A percentile compares a stretch with the other conserved stretches of the same genome.
Evolutionary conservation across 108 stramenopile species (phyloP).

Genomic region (Fistulifera pelliculosa): DNA sequence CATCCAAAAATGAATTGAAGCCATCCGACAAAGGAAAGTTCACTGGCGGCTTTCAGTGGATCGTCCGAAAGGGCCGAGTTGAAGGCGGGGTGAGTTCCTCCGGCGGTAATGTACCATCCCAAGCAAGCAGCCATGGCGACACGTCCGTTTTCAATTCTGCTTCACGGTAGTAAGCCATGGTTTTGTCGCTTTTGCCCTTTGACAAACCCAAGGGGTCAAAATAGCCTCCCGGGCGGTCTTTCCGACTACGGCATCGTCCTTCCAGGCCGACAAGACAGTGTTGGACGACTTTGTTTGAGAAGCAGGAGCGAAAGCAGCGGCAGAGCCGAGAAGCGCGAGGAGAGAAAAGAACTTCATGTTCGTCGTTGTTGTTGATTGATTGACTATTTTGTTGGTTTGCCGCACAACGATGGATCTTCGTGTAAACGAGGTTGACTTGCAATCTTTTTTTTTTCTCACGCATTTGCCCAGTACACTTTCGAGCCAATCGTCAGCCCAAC

Average conservation of each 20-base stretch:
- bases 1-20: conserved; percentile 86
- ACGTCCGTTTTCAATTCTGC: conserved; percentile 95
- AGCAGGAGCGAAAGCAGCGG: conserved; percentile 69
- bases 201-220: conserved; percentile 88
- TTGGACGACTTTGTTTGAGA: conserved; percentile 24
- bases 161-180: conserved; percentile 85
- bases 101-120: conserved; percentile 88
- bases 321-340: conserved; percentile 40
- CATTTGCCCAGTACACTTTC: too few relatives aligned
- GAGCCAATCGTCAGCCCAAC: too few relatives aligned
- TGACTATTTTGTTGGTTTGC: not conserved
- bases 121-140: conserved; percentile 95
- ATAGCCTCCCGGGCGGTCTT: conserved; percentile 76
- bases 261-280: conserved; percentile 54
- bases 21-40: conserved; percentile 82
- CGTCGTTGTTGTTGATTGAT: too few relatives aligned
- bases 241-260: conserved; percentile 63
- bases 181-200: conserved; percentile 59
- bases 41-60: conserved; percentile 75
- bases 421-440: too few relatives aligned
- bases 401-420: too few relatives aligned
- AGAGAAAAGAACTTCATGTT: conserved; percentile 39
- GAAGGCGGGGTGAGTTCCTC: conserved; percentile 84
- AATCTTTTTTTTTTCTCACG: too few relatives aligned
- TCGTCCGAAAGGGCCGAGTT: conserved; percentile 65